Conservation (phyloP, 2,329 filamentous ascomycete genomes). For the Ophiocordyceps camponoti-rufipedis region DNA sequence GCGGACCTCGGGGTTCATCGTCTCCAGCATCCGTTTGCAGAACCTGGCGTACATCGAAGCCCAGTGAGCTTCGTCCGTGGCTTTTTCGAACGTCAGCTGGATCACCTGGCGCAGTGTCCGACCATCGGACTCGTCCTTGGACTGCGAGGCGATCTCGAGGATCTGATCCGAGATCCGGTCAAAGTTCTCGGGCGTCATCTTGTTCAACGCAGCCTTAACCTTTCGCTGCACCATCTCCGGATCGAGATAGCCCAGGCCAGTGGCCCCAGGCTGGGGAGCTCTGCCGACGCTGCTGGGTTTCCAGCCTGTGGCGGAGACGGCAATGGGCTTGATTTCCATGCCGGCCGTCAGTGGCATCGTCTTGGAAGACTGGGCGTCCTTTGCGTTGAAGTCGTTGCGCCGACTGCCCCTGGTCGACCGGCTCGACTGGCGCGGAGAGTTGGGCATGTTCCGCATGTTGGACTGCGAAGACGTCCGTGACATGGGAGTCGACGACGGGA, state of each 20-base stretch:
- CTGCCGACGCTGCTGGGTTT: slow-evolving; percentile 58
- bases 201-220: slow-evolving; percentile 96
- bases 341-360: slow-evolving; percentile 82
- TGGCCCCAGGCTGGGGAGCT: slow-evolving; percentile 15
- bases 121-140: slow-evolving; percentile 86
- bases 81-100: slow-evolving; percentile 97
- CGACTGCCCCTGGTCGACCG: slow-evolving; percentile 47
- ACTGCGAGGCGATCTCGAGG: slow-evolving; percentile 78
- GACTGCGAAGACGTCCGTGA: slow-evolving; percentile 44
- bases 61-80: slow-evolving; percentile 96
- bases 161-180: slow-evolving; percentile 91
- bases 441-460: slow-evolving; percentile 43
- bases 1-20: slow-evolving; percentile 85
- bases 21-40: slow-evolving; percentile 91
- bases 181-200: slow-evolving; percentile 99
- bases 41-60: slow-evolving; percentile 98
- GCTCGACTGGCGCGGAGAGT: slow-evolving; percentile 54
- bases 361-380: slow-evolving; percentile 58
- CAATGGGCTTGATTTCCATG: slow-evolving; percentile 64
- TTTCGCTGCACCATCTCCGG: slow-evolving; percentile 93
- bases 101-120: slow-evolving; percentile 94
- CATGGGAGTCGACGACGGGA: slow-evolving; percentile 45
- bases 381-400: slow-evolving; percentile 32
- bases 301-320: slow-evolving; percentile 62
- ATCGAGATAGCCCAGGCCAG: slow-evolving; percentile 44